A percentile compares a stretch with the other conserved stretches of the same genome.
Conservation (phyloP, 306 rosid species). For the Cotoneaster glaucophyllus region DNA sequence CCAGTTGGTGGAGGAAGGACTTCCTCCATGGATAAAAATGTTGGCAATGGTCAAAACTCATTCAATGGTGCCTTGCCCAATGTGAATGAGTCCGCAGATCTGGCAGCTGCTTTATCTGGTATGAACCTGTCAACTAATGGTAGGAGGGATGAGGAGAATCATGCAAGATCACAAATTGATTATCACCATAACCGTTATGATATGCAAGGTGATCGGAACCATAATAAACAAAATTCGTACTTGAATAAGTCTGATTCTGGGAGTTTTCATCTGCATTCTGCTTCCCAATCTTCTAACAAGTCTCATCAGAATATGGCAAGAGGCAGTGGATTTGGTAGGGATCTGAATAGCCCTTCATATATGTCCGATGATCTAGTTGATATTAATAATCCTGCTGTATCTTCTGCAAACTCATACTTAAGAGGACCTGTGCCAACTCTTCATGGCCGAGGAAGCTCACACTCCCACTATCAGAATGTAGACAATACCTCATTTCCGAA, state of each 20-base stretch:
- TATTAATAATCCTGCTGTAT: conserved; percentile 37
- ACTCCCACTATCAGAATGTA: conserved; percentile 54
- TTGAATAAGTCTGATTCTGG: conserved; percentile 61
- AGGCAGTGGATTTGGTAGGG: conserved; percentile 39
- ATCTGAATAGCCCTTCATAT: conserved; percentile 32
- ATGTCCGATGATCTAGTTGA: conserved; percentile 44
- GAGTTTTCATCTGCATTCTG: conserved; percentile 41
- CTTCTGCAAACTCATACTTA: conserved; percentile 44
- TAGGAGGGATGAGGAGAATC: conserved; percentile 47
- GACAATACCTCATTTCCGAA: conserved; percentile 45
- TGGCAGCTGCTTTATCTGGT: conserved; percentile 70
- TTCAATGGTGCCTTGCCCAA: conserved; percentile 44
- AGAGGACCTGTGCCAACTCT: conserved; percentile 52
- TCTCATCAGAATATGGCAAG: conserved; percentile 44
- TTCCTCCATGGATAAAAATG: conserved; percentile 55
- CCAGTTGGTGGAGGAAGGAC: conserved; percentile 72
- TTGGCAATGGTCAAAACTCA: conserved; percentile 38
- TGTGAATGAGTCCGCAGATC: conserved; percentile 55
- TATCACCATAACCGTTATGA: conserved; percentile 54
- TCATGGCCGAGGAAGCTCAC: conserved; percentile 46
- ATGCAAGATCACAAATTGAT: conserved; percentile 48
- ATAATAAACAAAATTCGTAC: conserved; percentile 47
- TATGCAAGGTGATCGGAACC: conserved; percentile 61
- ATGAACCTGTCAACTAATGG: conserved; percentile 64
- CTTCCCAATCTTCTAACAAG: conserved; percentile 34